Percentiles rank a stretch among this genome's conserved stretches.
Evolutionary conservation across 1,139 yeast genomes (phyloP).

Genomic region (Nematodospora anomalae): DNA sequence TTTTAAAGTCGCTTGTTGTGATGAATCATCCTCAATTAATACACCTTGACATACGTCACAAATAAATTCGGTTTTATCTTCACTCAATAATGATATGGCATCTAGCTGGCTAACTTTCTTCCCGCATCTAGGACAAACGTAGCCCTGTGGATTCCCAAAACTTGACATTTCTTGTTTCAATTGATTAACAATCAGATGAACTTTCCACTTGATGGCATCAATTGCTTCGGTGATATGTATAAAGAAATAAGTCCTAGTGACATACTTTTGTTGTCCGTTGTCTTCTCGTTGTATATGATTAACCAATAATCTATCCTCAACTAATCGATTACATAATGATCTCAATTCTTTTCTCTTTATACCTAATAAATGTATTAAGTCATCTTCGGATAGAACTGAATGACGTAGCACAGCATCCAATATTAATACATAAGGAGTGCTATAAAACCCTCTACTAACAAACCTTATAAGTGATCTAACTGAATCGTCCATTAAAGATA

Average conservation of each 20-base stretch:
- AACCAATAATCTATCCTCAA: conserved; percentile 76
- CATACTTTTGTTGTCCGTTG: conserved; percentile 66
- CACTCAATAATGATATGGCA: conserved; percentile 77
- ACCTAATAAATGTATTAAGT: conserved; percentile 74
- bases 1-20: conserved; percentile 75
- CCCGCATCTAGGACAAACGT: conserved; percentile 83
- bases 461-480: conserved; percentile 47
- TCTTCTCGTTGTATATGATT: conserved; percentile 82
- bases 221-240: conserved; percentile 91
- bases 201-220: conserved; percentile 95
- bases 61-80: conserved; percentile 74
- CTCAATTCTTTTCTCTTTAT: conserved; percentile 86
- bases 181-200: conserved; percentile 77
- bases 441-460: conserved; percentile 85
- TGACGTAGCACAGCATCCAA: conserved; percentile 89
- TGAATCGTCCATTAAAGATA: conserved; percentile 39
- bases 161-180: conserved; percentile 78
- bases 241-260: conserved; percentile 76
- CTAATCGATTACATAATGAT: conserved; percentile 73
- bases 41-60: conserved; percentile 81
- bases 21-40: conserved; percentile 86
- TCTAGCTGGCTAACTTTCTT: conserved; percentile 82
- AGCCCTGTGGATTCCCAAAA: conserved; percentile 91
- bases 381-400: conserved; percentile 93
- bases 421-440: conserved; percentile 77